phyloP scores from a whole-genome alignment of 768 basidiomycete species.

The Tulasnella sp. region DNA sequence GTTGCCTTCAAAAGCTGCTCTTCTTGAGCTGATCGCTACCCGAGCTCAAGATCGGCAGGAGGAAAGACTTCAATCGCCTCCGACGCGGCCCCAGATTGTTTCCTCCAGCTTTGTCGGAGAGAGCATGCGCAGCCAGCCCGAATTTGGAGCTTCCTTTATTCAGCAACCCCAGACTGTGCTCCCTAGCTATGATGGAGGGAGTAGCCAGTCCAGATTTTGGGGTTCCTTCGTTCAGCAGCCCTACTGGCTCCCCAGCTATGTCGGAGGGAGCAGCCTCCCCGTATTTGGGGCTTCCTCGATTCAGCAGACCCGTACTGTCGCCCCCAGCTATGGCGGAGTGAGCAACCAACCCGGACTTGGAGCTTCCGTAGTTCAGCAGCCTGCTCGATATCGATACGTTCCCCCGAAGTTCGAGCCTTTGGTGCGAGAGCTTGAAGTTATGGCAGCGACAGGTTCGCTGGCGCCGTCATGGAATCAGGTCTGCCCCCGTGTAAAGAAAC shows the following conservation, averaged over 20 bases:
- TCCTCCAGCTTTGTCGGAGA: not conserved
- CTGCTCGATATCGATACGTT: not conserved
- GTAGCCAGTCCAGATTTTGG: too few species aligned
- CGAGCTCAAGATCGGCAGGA: not conserved
- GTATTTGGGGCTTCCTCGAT: too few species aligned
- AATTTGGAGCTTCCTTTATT: too few species aligned
- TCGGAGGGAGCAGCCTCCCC: too few species aligned
- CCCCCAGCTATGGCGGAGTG: not conserved
- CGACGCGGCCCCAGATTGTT: not conserved
- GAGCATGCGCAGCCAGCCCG: too few species aligned
- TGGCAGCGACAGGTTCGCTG: not conserved
- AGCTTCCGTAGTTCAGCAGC: not conserved
- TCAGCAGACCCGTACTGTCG: too few species aligned
- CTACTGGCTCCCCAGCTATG: too few species aligned
- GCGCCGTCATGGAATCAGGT: not conserved
- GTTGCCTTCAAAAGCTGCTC: not conserved
- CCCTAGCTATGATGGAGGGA: too few species aligned
- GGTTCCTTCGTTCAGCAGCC: too few species aligned
- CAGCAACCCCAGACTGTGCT: too few species aligned
- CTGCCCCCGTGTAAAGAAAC: not conserved
- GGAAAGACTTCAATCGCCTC: not conserved
- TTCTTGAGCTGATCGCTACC: not conserved
- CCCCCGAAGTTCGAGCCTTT: not conserved
- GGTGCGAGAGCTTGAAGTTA: not conserved
- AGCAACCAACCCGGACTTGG: not conserved